phyloP scores from a whole-genome alignment of 495 filamentous ascomycete species.

The Gamarada debralockiae region DNA sequence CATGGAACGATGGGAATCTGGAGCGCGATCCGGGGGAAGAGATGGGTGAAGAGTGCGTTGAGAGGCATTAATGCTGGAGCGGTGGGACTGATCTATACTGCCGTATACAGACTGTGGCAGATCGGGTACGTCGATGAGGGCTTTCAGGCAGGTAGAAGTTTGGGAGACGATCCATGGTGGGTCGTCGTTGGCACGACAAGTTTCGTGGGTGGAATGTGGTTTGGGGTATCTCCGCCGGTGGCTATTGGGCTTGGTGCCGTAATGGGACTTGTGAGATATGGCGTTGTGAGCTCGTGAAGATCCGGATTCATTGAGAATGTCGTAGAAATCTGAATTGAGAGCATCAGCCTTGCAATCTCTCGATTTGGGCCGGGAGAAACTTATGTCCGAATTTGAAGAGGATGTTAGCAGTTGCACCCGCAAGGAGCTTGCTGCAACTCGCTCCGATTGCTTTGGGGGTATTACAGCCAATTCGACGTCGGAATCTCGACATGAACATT shows the following conservation, averaged over 20 bases:
- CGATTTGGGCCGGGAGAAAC: too few species aligned
- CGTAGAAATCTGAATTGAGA: too few species aligned
- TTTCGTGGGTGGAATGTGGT: slow-evolving; percentile 62
- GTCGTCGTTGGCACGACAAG: slow-evolving; percentile 60
- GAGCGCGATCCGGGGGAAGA: slow-evolving; percentile 50
- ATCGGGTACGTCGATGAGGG: slow-evolving; percentile 63
- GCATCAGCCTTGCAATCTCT: too few species aligned
- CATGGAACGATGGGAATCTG: slow-evolving; percentile 70
- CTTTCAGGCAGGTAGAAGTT: slow-evolving; percentile 50
- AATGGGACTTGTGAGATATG: slow-evolving; percentile 64
- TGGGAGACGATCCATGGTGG: slow-evolving; percentile 73
- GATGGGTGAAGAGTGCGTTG: slow-evolving; percentile 53
- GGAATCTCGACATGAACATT: too few species aligned
- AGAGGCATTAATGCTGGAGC: slow-evolving; percentile 73
- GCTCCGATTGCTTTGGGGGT: too few species aligned
- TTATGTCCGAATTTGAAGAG: too few species aligned
- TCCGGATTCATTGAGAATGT: too few species aligned
- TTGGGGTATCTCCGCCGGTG: slow-evolving; percentile 52
- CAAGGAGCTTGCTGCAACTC: too few species aligned
- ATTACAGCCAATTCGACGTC: too few species aligned
- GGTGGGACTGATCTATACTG: slow-evolving; percentile 77
- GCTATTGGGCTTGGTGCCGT: slow-evolving; percentile 64
- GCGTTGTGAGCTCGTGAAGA: too few species aligned
- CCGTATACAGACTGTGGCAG: slow-evolving; percentile 80
- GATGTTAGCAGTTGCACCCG: too few species aligned